Percentiles rank a stretch among this genome's conserved stretches.
Conservation (phyloP, 768 basidiomycete species). For the Pleurotus djamor region DNA sequence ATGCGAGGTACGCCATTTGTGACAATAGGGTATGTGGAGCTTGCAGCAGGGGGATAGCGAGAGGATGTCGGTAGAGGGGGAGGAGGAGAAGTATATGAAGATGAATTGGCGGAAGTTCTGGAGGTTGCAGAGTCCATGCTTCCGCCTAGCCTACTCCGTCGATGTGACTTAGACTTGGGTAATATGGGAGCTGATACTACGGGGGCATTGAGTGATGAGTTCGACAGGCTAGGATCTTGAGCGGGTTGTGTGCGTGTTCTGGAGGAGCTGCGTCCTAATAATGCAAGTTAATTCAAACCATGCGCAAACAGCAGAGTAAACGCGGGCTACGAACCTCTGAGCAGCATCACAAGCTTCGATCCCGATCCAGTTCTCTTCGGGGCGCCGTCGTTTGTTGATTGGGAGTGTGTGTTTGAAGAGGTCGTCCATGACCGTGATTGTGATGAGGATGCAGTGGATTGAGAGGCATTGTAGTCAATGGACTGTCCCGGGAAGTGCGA, state of each 20-base stretch:
- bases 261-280: slow-evolving; percentile 12
- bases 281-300: not conserved
- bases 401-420: not conserved
- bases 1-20: slow-evolving; percentile 20
- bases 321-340: slow-evolving; percentile 21
- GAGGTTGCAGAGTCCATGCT: not conserved
- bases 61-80: slow-evolving; percentile 12
- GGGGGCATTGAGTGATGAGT: slow-evolving; percentile 15
- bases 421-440: slow-evolving; percentile 8
- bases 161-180: slow-evolving; percentile 10
- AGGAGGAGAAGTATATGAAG: not conserved
- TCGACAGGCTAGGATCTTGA: slow-evolving; percentile 8
- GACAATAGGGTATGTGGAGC: not conserved
- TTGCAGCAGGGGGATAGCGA: slow-evolving; percentile 3
- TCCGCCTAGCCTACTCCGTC: slow-evolving; percentile 1
- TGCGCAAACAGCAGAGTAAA: not conserved
- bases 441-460: slow-evolving; percentile 6
- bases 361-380: not conserved
- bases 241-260: slow-evolving; percentile 12
- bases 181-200: slow-evolving; percentile 28
- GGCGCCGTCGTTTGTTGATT: not conserved
- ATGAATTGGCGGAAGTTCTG: not conserved
- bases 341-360: slow-evolving; percentile 25
- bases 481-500: not conserved
- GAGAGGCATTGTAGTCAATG: slow-evolving; percentile 8